Evolutionary conservation across 805 yeast species (phyloP).

Genomic region (Myxozyma vanderwaltii): DNA sequence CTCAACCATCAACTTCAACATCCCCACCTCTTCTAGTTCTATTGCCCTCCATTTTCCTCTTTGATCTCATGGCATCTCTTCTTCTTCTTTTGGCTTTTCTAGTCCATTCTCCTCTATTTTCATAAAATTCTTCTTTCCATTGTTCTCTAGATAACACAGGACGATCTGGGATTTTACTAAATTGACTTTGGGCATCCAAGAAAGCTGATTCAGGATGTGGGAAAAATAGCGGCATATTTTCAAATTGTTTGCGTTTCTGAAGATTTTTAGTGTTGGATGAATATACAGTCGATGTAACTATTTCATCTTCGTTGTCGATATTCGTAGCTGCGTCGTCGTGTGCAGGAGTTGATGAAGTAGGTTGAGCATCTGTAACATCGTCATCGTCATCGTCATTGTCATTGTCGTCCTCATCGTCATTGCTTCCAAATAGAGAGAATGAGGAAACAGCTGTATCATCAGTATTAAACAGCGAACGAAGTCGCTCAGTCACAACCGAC

Average conservation of each 20-base stretch:
- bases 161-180: conserved; percentile 53
- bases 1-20: neutral
- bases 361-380: neutral
- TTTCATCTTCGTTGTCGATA: neutral
- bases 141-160: conserved; percentile 45
- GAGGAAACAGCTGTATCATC: conserved; percentile 16
- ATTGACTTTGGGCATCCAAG: conserved; percentile 78
- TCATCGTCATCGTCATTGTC: conserved; percentile 41
- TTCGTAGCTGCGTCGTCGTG: neutral
- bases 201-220: conserved; percentile 84
- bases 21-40: neutral
- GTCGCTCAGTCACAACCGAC: conserved; percentile 17
- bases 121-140: conserved; percentile 82
- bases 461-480: conserved; percentile 17
- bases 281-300: neutral
- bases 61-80: conserved; percentile 70
- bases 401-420: conserved; percentile 11
- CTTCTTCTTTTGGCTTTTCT: conserved; percentile 72
- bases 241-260: neutral
- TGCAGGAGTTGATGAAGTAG: neutral
- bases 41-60: conserved; percentile 35
- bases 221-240: conserved; percentile 66
- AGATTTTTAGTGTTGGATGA: neutral
- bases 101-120: conserved; percentile 76
- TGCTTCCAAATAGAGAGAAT: conserved; percentile 49